A percentile compares a stretch with the other conserved stretches of the same genome.
These are phyloP conservation scores for Arabidopsis suecica DNA, from an alignment of 345 rosid genomes.

Conservation along the genomic window DNA sequence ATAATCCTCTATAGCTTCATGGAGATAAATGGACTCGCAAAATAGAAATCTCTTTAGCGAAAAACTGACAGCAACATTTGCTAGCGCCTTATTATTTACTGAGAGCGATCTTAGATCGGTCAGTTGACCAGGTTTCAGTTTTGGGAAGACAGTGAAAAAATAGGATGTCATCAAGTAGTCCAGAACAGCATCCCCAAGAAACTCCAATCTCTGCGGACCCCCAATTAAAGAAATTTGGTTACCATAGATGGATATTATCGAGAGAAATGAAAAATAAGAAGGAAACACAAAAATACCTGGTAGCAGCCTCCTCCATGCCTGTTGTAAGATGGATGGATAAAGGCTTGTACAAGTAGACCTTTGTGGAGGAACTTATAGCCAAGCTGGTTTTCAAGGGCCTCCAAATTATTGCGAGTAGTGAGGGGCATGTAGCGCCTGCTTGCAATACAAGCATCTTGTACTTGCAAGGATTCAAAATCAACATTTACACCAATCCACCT, in stretches of 20 bases:
- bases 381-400: slow-evolving; percentile 56
- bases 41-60: slow-evolving; percentile 67
- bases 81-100: slow-evolving; percentile 80
- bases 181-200: slow-evolving; percentile 96
- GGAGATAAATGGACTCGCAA: slow-evolving; percentile 63
- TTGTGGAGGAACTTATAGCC: slow-evolving; percentile 62
- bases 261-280: slow-evolving; percentile 4
- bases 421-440: slow-evolving; percentile 68
- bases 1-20: slow-evolving; percentile 60
- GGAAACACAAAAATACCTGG: slow-evolving; percentile 58
- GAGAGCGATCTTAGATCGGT: slow-evolving; percentile 86
- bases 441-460: slow-evolving; percentile 56
- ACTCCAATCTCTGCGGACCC: slow-evolving; percentile 81
- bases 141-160: slow-evolving; percentile 77
- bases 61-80: slow-evolving; percentile 67
- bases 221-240: slow-evolving; percentile 35
- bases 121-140: slow-evolving; percentile 89
- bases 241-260: slow-evolving; percentile 13
- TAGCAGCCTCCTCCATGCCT: slow-evolving; percentile 93
- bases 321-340: slow-evolving; percentile 89
- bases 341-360: slow-evolving; percentile 88
- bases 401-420: slow-evolving; percentile 51
- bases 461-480: slow-evolving; percentile 65
- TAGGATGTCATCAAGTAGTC: slow-evolving; percentile 91
- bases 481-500: slow-evolving; percentile 82